Evolutionary conservation across 129 eudicot species (phyloP), one percentile per base, ranked within the genome.

Genomic region (Scalesia atractyloides): DNA sequence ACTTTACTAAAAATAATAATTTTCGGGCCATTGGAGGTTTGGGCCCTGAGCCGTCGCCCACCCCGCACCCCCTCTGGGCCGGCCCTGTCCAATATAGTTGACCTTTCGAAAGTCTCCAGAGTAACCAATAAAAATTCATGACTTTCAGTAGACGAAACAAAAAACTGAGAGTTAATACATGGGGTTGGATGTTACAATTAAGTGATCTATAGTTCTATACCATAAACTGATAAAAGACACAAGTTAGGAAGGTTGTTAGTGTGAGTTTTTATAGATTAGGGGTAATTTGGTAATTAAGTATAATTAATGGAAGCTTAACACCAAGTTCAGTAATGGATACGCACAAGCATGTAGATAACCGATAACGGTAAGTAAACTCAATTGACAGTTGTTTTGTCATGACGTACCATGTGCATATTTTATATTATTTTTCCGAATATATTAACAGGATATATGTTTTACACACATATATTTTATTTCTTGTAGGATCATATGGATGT

Each of bases 351-450:
- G 74, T 76, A 52, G 67, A 76, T 57, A 46, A 56, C 73, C n/a
- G n/a, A n/a, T n/a, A n/a, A n/a, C n/a, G 46, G 57, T 67, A 76
- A 46, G 68, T 54, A 68, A 69, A 59, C 73, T 59, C 19, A 51
- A 58, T 39, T 47, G 62, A 67, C 80, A 76, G 63, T 22, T 76
- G 74, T 76, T 68, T 56, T 76, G 74, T 76, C 74, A 57, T 56
- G 68, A 67, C 62, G 68, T 57, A 18, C 62, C 74, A 76, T 68
- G 80, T 76, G 74, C 74, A 76, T 67, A 43, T 67, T 44, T 43
- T 6, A 54, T 67, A 67, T 30, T 52, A 1, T 53, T 50, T 50
- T 49, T 48, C 66, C 18, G 2, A 74, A 74, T 59, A 46, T 47
- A 47, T 66, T 10, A 52, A n/a, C 2, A 16, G 9, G 58, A 52